Base-by-base conservation (phyloP, 768 basidiomycete species). In the Galerina marginata region DNA sequence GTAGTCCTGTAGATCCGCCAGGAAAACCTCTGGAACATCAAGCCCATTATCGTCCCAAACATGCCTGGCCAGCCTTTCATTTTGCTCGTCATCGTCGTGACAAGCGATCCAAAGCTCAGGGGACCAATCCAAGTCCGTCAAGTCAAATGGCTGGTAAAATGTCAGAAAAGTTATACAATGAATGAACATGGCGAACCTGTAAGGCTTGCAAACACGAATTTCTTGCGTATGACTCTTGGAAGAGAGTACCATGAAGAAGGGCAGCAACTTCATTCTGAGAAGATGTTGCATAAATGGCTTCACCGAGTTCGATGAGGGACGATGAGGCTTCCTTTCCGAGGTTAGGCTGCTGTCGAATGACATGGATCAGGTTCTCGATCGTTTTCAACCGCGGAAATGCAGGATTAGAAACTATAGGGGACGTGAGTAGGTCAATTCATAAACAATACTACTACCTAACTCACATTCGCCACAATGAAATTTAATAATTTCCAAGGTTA, bases 21-120 rank as follows among this genome's bases (percentile, higher is more conserved):
- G 72, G 74, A 86, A 84, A 6, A 72, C 72, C 63, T 94, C 92
- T 0, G 91, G 86, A 9, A 96, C 86, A 67, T 97, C 94, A 39
- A 98, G 73, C 4, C 93, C 96, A 63, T 99, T 99, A 63, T 98
- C 97, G 56, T 97, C 96, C 96, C 96, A 99, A 9, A 93, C 75
- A 62, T 89, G 86, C 23, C 78, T 77, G 14, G 96, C 95, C 42
- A 98, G 77, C 51, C 90, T 81, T 0, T 87, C 87, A 65, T 96
- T 98, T 68, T 96, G 93, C 67, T 95, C 93, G 54, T 86, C 88
- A 9, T 83, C 79, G 60, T 99, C 97, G 65, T 98, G 94, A 54
- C 85, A 88, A 4, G 91, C 91, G 40, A 98, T 82, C 88, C 93
- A 93, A 1, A 99, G 73, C 70, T 92, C 88, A 0, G 91, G 86